These are phyloP conservation scores for Verticillium nubilum DNA, from an alignment of 2,329 filamentous ascomycete species.

Conservation along the genomic window DNA sequence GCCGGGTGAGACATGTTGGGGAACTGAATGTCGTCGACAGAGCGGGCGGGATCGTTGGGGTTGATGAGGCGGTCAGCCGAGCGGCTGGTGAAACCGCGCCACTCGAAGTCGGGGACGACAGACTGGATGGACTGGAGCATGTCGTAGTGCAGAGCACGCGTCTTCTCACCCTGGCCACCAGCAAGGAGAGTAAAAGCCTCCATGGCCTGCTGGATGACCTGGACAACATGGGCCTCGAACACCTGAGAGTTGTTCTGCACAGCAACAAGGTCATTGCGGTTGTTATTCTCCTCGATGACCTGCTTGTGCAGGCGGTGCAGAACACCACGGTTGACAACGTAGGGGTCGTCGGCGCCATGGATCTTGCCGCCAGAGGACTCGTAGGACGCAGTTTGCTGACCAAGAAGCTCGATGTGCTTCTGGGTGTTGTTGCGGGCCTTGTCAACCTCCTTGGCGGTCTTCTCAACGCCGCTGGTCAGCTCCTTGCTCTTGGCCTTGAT, in stretches of 20 bases:
- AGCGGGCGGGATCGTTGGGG: conserved; percentile 67
- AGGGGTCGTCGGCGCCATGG: conserved; percentile 74
- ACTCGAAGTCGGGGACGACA: conserved; percentile 83
- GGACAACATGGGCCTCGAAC: conserved; percentile 82
- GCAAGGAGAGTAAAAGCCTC: conserved; percentile 78
- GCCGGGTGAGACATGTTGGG: conserved; percentile 81
- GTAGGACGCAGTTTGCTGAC: conserved; percentile 75
- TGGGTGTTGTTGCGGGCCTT: conserved; percentile 82
- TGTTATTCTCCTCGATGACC: conserved; percentile 92
- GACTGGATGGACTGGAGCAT: conserved; percentile 73
- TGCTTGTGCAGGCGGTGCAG: conserved; percentile 84
- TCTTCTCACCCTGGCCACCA: conserved; percentile 75
- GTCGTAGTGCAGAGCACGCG: conserved; percentile 74
- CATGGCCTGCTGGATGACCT: conserved; percentile 76
- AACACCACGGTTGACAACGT: conserved; percentile 77
- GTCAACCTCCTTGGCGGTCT: conserved; percentile 84
- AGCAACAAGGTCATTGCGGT: conserved; percentile 81
- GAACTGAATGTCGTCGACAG: conserved; percentile 70
- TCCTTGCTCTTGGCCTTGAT: conserved; percentile 97
- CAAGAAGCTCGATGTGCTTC: conserved; percentile 93
- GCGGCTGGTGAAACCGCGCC: conserved; percentile 75
- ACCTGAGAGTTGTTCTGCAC: conserved; percentile 86
- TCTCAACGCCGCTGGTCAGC: conserved; percentile 71
- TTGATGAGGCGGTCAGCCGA: conserved; percentile 71
- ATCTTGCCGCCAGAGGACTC: conserved; percentile 71